Percentiles rank a stretch among this genome's conserved stretches.
Conservation (phyloP, 192 early-diverging fungal genomes). For the Backusella psychrophila region DNA sequence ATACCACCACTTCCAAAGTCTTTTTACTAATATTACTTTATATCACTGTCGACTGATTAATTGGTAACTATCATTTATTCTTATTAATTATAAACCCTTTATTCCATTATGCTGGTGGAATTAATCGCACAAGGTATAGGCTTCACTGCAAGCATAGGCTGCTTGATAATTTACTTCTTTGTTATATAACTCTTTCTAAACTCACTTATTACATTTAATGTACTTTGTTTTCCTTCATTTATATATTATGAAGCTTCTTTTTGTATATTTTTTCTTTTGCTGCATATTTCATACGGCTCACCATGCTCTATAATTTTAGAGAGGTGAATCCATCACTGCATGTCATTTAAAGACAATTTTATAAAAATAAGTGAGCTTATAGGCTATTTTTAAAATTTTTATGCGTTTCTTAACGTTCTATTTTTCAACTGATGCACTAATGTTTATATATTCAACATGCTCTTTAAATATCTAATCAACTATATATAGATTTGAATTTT, state of each 20-base stretch:
- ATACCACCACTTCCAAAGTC: not conserved
- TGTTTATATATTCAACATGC: too few species aligned
- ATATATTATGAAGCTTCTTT: not conserved
- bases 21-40: not conserved
- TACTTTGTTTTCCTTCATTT: not conserved
- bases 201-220: not conserved
- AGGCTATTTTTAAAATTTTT: not conserved
- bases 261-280: not conserved
- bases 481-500: too few species aligned
- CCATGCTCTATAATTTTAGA: not conserved
- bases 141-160: not conserved
- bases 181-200: not conserved
- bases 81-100: not conserved
- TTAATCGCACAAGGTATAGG: not conserved
- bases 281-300: not conserved
- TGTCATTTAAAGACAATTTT: not conserved
- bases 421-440: not conserved
- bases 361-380: not conserved
- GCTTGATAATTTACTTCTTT: slow-evolving; percentile 4
- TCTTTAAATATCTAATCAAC: too few species aligned
- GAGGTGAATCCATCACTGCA: not conserved
- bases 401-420: slow-evolving; percentile 3
- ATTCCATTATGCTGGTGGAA: not conserved
- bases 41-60: not conserved
- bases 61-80: not conserved